Base-by-base conservation (phyloP, 345 rosid genomes). In the Odontarrhena argentea region DNA sequence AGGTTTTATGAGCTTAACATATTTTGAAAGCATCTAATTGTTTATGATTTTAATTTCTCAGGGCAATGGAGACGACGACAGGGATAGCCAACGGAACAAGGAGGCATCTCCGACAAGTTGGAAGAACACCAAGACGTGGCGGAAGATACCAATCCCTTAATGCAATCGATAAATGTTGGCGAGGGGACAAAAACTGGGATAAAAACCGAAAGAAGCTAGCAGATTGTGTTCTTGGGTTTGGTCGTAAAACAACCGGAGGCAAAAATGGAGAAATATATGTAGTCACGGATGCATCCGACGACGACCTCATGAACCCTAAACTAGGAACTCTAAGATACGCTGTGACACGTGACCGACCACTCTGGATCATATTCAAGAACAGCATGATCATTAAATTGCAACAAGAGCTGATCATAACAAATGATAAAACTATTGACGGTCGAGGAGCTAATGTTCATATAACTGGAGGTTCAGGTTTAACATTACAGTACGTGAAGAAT, bases 321-420 rank as follows among this genome's bases (percentile, higher is more conserved):
- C 85, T 76, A 0, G 96, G 98, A 51, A 89, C 98, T 7, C 70
- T 89, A 35, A 86, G 97, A 25, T 74, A 87, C 8, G 97, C 91
- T 0, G 97, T 84, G 74, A 83, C 84, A 63, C 92, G 84, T 15
- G 81, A 79, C 46, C 57, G 50, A 60, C 96, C 98, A 0, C 81
- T 85, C 8, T 92, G 97, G 97, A 92, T 92, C 79, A 65, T 77
- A 26, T 92, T 92, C 14, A 78, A 75, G 0, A 67, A 60, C 1
- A 61, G 78, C 77, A 86, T 93, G 98, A 3, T 79, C 49, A 89
- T 93, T 68, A 86, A 42, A 65, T 80, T 89, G 30, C 55, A 60
- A n/a, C 82, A 87, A 63, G 94, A 93, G 75, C 79, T 93, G 14
- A 71, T 86, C 9, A 18, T 93, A 40, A 22, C 65, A 0, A 65